Percentiles rank a stretch among this genome's conserved stretches.
phyloP scores from a whole-genome alignment of 2,329 filamentous ascomycete species.

The Onygenales sp. region DNA sequence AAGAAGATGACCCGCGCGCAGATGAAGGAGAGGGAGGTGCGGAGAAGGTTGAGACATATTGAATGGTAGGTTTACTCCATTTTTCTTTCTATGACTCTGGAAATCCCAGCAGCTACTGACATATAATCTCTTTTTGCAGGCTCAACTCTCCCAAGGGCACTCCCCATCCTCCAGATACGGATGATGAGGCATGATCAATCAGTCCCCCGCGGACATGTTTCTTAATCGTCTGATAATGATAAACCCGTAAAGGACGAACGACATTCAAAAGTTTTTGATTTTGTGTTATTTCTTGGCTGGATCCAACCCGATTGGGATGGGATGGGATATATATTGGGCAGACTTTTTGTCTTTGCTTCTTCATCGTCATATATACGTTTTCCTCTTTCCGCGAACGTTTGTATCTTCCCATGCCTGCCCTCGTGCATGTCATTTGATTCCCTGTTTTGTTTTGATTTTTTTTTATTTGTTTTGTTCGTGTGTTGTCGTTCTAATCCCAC shows the following conservation, averaged over 20 bases:
- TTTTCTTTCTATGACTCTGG: background rate
- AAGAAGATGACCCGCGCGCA: constrained; percentile 99
- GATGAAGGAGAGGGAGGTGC: constrained; percentile 82
- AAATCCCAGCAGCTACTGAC: constrained; percentile 6
- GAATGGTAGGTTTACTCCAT: constrained; percentile 38
- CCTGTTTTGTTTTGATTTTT: background rate
- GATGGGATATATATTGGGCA: no score
- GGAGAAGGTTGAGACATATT: constrained; percentile 75
- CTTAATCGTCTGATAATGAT: no score
- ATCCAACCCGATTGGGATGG: no score
- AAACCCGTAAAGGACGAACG: background rate
- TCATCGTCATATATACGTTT: background rate
- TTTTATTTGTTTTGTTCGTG: background rate
- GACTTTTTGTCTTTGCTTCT: background rate
- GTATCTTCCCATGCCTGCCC: no score
- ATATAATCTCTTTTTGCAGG: constrained; percentile 42
- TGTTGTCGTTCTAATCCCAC: background rate
- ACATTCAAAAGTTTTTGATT: constrained; percentile 1
- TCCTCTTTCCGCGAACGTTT: no score
- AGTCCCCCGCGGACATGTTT: no score
- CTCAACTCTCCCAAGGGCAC: constrained; percentile 79
- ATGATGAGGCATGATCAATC: constrained; percentile 51
- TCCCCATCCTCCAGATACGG: constrained; percentile 65
- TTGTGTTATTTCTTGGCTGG: background rate
- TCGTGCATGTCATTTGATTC: background rate